Evolutionary conservation across 345 rosid species (phyloP).

Genomic region (Dipteronia dyeriana): DNA sequence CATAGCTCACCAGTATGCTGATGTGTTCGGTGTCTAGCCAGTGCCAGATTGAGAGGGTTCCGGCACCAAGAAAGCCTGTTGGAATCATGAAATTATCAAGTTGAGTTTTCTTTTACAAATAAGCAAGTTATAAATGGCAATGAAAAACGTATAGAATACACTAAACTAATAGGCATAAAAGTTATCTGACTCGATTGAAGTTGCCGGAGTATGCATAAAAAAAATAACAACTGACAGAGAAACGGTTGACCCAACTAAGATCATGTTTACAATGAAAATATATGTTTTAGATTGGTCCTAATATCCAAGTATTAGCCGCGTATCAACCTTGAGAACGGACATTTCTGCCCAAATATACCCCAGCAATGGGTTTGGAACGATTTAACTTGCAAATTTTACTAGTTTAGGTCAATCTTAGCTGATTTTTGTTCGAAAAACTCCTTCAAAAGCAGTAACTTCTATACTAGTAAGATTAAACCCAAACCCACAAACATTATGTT

Average conservation of each 20-base stretch:
- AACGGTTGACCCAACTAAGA: neutral
- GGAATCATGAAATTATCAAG: neutral
- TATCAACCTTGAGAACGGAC: neutral
- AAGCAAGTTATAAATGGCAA: neutral
- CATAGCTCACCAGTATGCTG: neutral
- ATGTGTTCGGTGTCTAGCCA: neutral
- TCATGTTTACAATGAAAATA: neutral
- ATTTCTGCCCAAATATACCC: neutral
- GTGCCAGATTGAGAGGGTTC: neutral
- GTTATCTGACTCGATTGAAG: neutral
- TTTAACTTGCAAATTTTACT: neutral
- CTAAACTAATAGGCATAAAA: neutral
- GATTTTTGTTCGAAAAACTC: too few species aligned
- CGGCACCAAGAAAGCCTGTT: neutral
- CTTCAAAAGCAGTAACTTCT: neutral
- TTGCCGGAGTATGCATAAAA: constrained; percentile 7
- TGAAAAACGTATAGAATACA: neutral
- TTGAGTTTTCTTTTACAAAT: neutral
- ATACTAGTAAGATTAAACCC: neutral
- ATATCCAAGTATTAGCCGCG: neutral
- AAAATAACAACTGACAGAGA: neutral
- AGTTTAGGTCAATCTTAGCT: neutral
- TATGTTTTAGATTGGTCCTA: neutral
- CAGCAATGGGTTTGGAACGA: neutral
- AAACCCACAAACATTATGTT: neutral